phyloP scores from a whole-genome alignment of 2,329 filamentous ascomycete species.

The Aspergillus phoenicis region DNA sequence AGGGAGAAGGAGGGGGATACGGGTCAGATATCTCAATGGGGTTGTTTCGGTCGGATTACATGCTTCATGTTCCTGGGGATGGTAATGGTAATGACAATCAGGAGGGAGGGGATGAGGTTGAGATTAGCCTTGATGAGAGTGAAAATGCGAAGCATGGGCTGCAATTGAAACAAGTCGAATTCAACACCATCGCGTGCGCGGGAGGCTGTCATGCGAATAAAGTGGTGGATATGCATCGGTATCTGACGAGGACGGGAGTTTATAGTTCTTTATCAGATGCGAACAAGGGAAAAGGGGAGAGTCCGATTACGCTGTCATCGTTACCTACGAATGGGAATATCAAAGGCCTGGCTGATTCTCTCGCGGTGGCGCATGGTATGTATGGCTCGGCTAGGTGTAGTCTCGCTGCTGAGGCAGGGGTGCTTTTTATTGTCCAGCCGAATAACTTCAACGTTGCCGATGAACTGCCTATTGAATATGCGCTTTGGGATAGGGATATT shows the following conservation, averaged over 20 bases:
- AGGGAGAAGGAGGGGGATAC: too few species aligned
- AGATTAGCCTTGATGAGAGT: too few species aligned
- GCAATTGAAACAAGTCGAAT: slow-evolving; percentile 49
- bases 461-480: slow-evolving; percentile 51
- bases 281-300: background rate
- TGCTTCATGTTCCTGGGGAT: too few species aligned
- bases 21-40: too few species aligned
- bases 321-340: background rate
- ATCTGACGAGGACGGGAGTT: slow-evolving; percentile 27
- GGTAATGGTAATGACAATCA: too few species aligned
- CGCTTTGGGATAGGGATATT: slow-evolving; percentile 39
- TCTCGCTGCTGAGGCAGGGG: slow-evolving; percentile 27
- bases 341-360: slow-evolving; percentile 28
- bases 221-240: slow-evolving; percentile 47
- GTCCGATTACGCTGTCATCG: too few species aligned
- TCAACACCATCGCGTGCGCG: slow-evolving; percentile 49
- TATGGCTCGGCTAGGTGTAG: slow-evolving; percentile 31
- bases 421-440: slow-evolving; percentile 50
- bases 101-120: too few species aligned
- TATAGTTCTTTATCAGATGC: slow-evolving; percentile 21
- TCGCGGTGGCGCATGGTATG: slow-evolving; percentile 37
- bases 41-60: too few species aligned
- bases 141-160: too few species aligned
- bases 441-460: slow-evolving; percentile 51
- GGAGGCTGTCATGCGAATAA: slow-evolving; percentile 46